These are phyloP conservation scores for Citrus inodora DNA, from an alignment of 345 rosid species.

Conservation along the genomic window DNA sequence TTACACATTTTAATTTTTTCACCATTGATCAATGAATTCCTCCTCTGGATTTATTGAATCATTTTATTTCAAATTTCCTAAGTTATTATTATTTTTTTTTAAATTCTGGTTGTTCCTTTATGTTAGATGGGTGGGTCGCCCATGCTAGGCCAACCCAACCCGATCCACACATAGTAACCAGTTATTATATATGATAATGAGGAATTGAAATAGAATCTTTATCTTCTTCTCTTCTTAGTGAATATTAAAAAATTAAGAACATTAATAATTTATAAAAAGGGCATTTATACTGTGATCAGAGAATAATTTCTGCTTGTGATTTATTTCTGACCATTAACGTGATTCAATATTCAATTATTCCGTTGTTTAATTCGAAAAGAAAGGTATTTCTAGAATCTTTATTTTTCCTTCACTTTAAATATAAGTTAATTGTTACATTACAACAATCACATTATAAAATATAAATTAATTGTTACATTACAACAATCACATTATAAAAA, in stretches of 20 bases:
- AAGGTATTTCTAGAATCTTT: accelerated
- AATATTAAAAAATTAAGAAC: too few species aligned
- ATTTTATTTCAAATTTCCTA: background rate
- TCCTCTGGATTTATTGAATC: background rate
- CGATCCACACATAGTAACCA: accelerated
- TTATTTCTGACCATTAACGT: accelerated
- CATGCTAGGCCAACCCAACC: accelerated
- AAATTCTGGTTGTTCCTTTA: background rate
- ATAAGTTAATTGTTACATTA: background rate
- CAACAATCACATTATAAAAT: background rate
- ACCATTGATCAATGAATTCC: background rate
- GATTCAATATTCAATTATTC: too few species aligned
- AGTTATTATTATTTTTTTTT: background rate
- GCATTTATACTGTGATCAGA: too few species aligned
- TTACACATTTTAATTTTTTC: background rate
- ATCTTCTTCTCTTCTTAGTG: too few species aligned
- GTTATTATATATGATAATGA: accelerated
- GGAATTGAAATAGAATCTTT: too few species aligned
- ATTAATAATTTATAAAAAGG: accelerated
- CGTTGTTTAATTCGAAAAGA: too few species aligned
- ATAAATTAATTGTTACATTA: background rate
- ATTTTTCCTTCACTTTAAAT: too few species aligned
- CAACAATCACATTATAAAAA: background rate
- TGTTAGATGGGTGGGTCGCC: too few species aligned
- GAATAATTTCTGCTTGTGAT: too few species aligned